These are phyloP conservation scores for Pichia sp. DNA, from an alignment of 1,139 yeast species.

Conservation along the genomic window DNA sequence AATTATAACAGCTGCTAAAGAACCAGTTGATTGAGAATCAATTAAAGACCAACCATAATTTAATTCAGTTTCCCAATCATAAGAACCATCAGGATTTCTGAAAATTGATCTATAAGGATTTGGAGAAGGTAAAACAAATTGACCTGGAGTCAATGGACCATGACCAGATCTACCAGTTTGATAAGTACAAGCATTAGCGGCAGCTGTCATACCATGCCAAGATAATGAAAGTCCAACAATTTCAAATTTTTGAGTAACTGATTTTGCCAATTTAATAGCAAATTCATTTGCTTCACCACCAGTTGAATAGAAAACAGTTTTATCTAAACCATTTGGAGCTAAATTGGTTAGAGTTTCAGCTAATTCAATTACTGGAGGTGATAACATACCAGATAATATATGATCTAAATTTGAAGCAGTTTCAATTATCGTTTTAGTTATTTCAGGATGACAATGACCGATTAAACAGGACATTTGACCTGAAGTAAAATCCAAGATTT, in stretches of 20 bases:
- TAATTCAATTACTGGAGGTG: conserved; percentile 24
- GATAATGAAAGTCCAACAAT: conserved; percentile 25
- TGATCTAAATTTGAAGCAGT: conserved; percentile 22
- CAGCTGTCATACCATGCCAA: conserved; percentile 28
- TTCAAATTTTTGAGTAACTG: conserved; percentile 23
- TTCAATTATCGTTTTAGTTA: conserved; percentile 17
- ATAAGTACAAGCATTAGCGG: conserved; percentile 22
- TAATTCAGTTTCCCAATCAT: conserved; percentile 26
- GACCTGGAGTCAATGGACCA: conserved; percentile 25
- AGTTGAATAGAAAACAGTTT: conserved; percentile 22
- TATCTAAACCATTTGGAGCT: conserved; percentile 23
- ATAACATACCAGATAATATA: conserved; percentile 24
- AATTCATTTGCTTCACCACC: conserved; percentile 25
- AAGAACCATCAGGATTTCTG: conserved; percentile 23
- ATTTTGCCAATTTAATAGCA: conserved; percentile 25
- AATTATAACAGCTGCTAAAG: conserved; percentile 22
- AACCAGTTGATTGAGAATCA: conserved; percentile 21
- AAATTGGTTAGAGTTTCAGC: conserved; percentile 21
- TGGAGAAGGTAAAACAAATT: conserved; percentile 24
- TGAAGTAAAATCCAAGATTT: conserved; percentile 25
- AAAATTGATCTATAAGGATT: conserved; percentile 25
- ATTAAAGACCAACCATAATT: conserved; percentile 17
- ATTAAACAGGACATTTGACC: conserved; percentile 26
- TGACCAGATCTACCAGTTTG: conserved; percentile 24
- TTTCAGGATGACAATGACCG: conserved; percentile 25